Conservation (phyloP, 2,329 filamentous ascomycete species). For the Cytospora schulzeri region DNA sequence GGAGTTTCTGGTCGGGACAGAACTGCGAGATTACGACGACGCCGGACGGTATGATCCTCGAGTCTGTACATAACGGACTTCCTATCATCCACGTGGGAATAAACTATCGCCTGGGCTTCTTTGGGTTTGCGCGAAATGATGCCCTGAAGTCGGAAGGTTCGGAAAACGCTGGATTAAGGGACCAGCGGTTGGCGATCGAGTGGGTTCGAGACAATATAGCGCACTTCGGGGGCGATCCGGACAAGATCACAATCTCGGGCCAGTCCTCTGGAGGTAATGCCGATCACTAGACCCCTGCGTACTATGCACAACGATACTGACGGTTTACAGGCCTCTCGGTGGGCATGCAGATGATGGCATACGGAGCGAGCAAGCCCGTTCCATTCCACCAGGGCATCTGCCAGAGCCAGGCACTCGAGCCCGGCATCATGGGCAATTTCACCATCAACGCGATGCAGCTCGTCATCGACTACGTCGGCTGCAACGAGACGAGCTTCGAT, state of each 20-base stretch:
- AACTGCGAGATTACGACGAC: conserved; percentile 34
- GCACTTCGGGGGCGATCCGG: conserved; percentile 47
- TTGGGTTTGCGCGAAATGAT: conserved; percentile 36
- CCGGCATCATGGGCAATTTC: conserved; percentile 51
- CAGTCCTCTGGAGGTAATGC: conserved; percentile 24
- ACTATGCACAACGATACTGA: not conserved
- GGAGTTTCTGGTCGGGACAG: conserved; percentile 29
- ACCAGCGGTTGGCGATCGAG: conserved; percentile 47
- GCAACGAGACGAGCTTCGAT: conserved; percentile 44
- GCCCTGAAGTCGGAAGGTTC: conserved; percentile 36
- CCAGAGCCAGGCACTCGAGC: conserved; percentile 53
- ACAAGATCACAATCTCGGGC: conserved; percentile 28
- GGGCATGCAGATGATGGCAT: conserved; percentile 52
- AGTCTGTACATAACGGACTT: conserved; percentile 41
- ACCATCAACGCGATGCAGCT: conserved; percentile 49
- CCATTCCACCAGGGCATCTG: conserved; percentile 51
- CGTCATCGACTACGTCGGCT: conserved; percentile 46
- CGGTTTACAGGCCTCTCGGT: conserved; percentile 41
- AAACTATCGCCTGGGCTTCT: conserved; percentile 35
- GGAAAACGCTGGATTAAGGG: conserved; percentile 49
- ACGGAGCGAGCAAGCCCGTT: conserved; percentile 44
- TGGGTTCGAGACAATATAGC: conserved; percentile 51
- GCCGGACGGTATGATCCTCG: conserved; percentile 42
- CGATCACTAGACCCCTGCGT: not conserved
- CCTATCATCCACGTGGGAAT: conserved; percentile 28